A percentile compares a stretch with the other conserved stretches of the same genome.
Evolutionary conservation across 805 yeast genomes (phyloP).

Genomic region (Yarrowia yakushimensis): DNA sequence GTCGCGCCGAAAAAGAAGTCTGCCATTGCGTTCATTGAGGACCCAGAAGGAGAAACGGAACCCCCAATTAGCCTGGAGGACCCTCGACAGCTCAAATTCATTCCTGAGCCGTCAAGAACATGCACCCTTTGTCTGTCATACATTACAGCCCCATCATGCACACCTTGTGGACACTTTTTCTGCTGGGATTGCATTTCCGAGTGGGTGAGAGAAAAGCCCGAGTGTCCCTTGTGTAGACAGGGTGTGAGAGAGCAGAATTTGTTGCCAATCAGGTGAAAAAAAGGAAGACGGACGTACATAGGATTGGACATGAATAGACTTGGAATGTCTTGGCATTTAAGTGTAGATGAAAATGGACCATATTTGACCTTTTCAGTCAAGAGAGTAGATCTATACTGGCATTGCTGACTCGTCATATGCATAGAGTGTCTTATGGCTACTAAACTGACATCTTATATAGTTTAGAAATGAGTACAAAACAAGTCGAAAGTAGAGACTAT

Average conservation of each 20-base stretch:
- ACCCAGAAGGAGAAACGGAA: conserved; percentile 25
- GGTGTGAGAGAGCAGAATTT: conserved; percentile 59
- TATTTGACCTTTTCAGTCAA: too few relatives aligned
- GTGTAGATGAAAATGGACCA: too few relatives aligned
- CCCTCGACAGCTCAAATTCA: conserved; percentile 55
- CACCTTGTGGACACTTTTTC: conserved; percentile 87
- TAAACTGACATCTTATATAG: too few relatives aligned
- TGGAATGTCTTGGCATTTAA: too few relatives aligned
- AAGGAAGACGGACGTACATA: too few relatives aligned
- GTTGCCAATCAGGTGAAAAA: conserved; percentile 47
- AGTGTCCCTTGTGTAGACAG: conserved; percentile 89
- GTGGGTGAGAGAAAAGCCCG: conserved; percentile 84
- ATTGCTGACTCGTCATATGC: too few relatives aligned
- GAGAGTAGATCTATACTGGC: too few relatives aligned
- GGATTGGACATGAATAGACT: too few relatives aligned
- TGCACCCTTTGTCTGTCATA: conserved; percentile 82
- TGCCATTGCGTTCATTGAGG: conserved; percentile 25
- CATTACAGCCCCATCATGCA: conserved; percentile 79
- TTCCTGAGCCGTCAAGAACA: conserved; percentile 64
- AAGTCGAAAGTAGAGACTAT: too few relatives aligned
- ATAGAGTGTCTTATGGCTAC: too few relatives aligned
- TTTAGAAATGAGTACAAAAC: too few relatives aligned
- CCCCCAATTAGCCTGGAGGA: conserved; percentile 45
- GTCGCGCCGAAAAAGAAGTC: conserved; percentile 26
- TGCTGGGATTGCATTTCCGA: conserved; percentile 90